Evolutionary conservation across 2,329 filamentous ascomycete genomes (phyloP), one percentile per base, ranked within the genome.

Genomic region (Trichophyton mentagrophytes): DNA sequence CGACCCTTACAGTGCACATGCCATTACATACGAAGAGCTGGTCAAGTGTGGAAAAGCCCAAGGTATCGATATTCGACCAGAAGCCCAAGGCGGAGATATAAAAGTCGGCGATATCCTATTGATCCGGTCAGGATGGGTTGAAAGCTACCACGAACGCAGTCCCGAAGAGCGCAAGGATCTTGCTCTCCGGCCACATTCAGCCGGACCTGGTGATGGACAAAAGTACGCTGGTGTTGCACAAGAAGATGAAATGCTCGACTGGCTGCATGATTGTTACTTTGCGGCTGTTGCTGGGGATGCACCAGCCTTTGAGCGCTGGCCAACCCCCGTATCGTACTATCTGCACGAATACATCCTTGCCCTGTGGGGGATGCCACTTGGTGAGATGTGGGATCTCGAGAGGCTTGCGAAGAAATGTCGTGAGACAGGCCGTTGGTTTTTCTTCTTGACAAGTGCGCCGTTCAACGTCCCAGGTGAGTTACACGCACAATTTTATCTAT

Each of bases 191-290:
- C 65, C 62, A 22, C 61, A 68, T 42, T 61, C 58, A 27, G 22
- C 62, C 60, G 49, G 72, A 0, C 66, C 69, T 27, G 71, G 74
- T 46, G 75, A 74, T 6, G 71, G 74, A 2, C 70, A 76, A 57
- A 60, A 71, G 7, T 83, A 77, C 66, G 77, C 77, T 0, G 81
- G 81, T 0, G 61, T 83, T 2, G 76, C 75, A 55, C 80, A 82
- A 64, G 79, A 81, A 57, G 72, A 81, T 56, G 79, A 79, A 51
- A 79, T 85, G 3, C 74, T 82, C 6, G 79, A 82, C 59, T 89
- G 85, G 85, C 64, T 89, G 62, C 86, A 87, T 74, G 84, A 89
- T 67, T 82, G 79, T 65, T 84, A 85, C 59, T 88, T 89, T 65
- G 77, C 85, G 0, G 83, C 82, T 0, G 84, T 86, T 1, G 84